Evolutionary conservation across 2,329 filamentous ascomycete species (phyloP).

Genomic region (Zymoseptoria tritici): DNA sequence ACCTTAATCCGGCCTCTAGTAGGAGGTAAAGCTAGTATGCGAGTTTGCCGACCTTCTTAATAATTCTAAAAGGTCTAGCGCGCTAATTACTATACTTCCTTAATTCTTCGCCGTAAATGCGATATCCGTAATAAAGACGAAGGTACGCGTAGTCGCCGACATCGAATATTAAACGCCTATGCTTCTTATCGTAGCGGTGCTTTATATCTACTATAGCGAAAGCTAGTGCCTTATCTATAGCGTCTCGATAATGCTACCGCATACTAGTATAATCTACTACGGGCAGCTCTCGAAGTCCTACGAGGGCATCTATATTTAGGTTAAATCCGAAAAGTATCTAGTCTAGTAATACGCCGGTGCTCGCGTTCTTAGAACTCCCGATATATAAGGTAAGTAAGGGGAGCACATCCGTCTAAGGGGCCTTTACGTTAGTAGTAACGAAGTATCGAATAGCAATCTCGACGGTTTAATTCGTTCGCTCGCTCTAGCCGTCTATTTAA

Average conservation of each 20-base stretch:
- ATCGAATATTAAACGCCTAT: neutral
- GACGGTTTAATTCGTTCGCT: conserved; percentile 4
- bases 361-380: neutral
- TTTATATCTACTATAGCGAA: conserved; percentile 2
- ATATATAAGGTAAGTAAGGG: neutral
- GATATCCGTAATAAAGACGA: conserved; percentile 1
- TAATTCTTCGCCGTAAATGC: neutral
- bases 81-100: neutral
- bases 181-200: neutral
- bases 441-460: conserved; percentile 5
- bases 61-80: neutral
- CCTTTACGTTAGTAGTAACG: neutral
- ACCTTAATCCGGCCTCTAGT: neutral
- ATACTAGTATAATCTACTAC: neutral
- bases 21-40: conserved; percentile 4
- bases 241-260: neutral
- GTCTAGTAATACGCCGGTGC: neutral
- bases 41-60: neutral
- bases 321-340: neutral
- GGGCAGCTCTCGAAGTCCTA: neutral
- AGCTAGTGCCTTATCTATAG: neutral
- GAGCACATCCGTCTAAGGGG: neutral
- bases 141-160: neutral
- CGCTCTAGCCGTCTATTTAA: conserved; percentile 1
- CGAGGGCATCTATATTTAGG: neutral